Evolutionary conservation across 371 early-diverging fungal genomes (phyloP).

Genomic region (Actinomucor elegans): DNA sequence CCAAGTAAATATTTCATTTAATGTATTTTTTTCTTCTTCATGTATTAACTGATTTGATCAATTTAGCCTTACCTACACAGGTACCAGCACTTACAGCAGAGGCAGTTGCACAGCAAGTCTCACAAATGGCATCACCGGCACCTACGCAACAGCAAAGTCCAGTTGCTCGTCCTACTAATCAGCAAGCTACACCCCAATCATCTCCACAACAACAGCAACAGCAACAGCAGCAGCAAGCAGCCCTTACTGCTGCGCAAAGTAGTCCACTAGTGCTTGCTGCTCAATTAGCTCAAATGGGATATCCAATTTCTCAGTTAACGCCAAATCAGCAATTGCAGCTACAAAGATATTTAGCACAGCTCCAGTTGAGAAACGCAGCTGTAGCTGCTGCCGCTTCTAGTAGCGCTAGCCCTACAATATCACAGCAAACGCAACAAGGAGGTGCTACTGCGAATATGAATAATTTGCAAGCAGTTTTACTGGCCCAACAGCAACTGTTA

Average conservation of each 20-base stretch:
- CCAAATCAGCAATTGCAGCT: slow-evolving; percentile 38
- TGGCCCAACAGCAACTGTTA: slow-evolving; percentile 15
- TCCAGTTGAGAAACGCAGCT: slow-evolving; percentile 42
- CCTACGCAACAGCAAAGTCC: slow-evolving; percentile 6
- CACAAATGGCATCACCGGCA: slow-evolving; percentile 19
- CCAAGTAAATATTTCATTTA: neutral
- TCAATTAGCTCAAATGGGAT: slow-evolving; percentile 47
- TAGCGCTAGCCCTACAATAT: neutral
- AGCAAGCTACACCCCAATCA: slow-evolving; percentile 19
- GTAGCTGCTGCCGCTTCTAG: slow-evolving; percentile 19
- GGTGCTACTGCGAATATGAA: neutral
- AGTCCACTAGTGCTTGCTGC: slow-evolving; percentile 40
- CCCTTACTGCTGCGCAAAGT: slow-evolving; percentile 27
- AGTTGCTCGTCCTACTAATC: slow-evolving; percentile 18
- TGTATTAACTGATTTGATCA: neutral
- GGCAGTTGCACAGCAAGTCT: slow-evolving; percentile 14
- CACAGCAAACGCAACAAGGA: neutral
- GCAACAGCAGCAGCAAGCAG: slow-evolving; percentile 21
- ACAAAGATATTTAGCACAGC: slow-evolving; percentile 42
- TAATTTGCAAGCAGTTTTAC: slow-evolving; percentile 13
- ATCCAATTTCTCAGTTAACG: slow-evolving; percentile 40
- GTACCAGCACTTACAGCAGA: slow-evolving; percentile 7
- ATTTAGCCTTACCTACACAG: slow-evolving; percentile 2
- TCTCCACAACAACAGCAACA: slow-evolving; percentile 23
- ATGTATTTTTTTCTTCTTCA: neutral